Evolutionary conservation across 2,329 filamentous ascomycete species (phyloP).

Genomic region (Arachnopeziza araneosa): DNA sequence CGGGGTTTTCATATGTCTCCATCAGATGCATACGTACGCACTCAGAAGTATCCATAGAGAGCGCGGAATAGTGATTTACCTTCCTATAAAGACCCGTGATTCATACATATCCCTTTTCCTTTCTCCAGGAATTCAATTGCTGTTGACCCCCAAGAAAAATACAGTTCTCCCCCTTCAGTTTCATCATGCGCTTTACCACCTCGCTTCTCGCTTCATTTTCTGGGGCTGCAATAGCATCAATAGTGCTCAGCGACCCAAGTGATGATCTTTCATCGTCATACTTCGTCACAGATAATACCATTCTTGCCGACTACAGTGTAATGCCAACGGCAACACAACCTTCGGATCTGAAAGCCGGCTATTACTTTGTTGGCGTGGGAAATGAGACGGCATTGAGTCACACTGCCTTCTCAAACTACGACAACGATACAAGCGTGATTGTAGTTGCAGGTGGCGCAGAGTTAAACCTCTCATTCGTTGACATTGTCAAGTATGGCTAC

Average conservation of each 20-base stretch:
- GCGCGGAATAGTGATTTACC: too few species aligned
- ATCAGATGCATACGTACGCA: neutral
- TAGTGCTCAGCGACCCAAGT: neutral
- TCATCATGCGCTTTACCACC: neutral
- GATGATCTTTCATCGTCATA: slow-evolving; percentile 5
- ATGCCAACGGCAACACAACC: neutral
- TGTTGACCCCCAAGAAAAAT: neutral
- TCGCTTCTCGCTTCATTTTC: neutral
- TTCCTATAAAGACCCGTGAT: too few species aligned
- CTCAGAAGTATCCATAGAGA: neutral
- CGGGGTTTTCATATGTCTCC: neutral
- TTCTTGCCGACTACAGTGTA: slow-evolving; percentile 16
- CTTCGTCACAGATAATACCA: slow-evolving; percentile 21
- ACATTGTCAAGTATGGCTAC: slow-evolving; percentile 30
- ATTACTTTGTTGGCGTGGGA: slow-evolving; percentile 1
- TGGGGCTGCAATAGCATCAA: neutral
- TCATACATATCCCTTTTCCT: too few species aligned
- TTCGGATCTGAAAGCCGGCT: neutral
- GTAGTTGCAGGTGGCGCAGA: slow-evolving; percentile 10
- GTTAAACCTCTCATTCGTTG: slow-evolving; percentile 23
- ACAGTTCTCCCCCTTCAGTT: neutral
- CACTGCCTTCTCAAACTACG: slow-evolving; percentile 6
- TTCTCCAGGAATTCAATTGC: neutral
- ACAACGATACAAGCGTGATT: slow-evolving; percentile 21
- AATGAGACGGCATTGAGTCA: slow-evolving; percentile 9